Conservation (phyloP, 306 rosid species). For the Astragalus membranaceus region DNA sequence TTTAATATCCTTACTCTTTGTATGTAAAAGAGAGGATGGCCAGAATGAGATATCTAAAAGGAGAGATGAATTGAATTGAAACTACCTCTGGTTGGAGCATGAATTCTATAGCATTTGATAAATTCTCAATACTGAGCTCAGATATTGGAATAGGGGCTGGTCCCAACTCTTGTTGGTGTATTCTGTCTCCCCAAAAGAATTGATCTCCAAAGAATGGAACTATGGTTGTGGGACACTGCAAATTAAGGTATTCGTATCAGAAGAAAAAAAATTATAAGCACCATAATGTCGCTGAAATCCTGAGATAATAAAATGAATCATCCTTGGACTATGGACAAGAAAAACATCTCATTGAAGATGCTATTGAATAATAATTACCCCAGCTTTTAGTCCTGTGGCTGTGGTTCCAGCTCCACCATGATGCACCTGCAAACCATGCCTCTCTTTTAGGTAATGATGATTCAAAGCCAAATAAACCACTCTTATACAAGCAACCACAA, state of each 20-base stretch:
- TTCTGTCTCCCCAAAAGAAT: constrained; percentile 94
- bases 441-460: neutral
- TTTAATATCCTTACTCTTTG: neutral
- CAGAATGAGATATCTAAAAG: neutral
- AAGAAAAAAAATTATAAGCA: neutral
- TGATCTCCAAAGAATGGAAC: constrained; percentile 99
- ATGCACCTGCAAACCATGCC: constrained; percentile 65
- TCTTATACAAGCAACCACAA: neutral
- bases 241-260: constrained; percentile 21
- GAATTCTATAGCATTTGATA: constrained; percentile 68
- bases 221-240: constrained; percentile 90
- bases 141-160: constrained; percentile 78
- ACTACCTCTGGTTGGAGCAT: constrained; percentile 95
- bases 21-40: neutral
- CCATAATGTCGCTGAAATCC: neutral
- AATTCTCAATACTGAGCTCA: constrained; percentile 52
- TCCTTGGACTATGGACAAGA: neutral
- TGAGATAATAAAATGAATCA: neutral
- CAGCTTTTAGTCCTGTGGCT: constrained; percentile 86
- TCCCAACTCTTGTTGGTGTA: constrained; percentile 70
- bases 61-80: neutral
- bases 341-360: neutral
- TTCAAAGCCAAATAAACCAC: neutral
- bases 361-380: constrained; percentile 62
- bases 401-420: constrained; percentile 99